Percentiles rank a stretch among this genome's conserved stretches.
phyloP scores from a whole-genome alignment of 2,329 filamentous ascomycete species.

The Phaeosphaeriaceae sp. region DNA sequence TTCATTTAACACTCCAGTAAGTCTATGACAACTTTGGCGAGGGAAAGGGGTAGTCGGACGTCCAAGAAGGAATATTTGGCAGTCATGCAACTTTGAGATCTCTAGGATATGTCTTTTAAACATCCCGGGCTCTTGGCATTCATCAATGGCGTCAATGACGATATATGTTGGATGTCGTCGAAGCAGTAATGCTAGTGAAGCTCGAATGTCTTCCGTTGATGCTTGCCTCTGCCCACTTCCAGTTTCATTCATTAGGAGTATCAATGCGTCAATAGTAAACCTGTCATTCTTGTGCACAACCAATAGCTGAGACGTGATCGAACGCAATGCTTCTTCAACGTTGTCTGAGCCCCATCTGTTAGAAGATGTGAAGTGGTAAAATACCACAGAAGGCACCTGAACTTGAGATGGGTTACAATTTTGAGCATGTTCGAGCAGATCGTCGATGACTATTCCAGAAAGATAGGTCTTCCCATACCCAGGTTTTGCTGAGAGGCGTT shows the following conservation, averaged over 20 bases:
- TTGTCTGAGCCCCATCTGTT: not conserved
- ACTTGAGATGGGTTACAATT: not conserved
- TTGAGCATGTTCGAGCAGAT: not conserved
- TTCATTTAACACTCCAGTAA: not conserved
- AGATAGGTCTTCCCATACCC: slow-evolving; percentile 1
- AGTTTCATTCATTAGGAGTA: not conserved
- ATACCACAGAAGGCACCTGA: not conserved
- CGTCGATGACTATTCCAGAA: not conserved
- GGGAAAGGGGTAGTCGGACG: not conserved
- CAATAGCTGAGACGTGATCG: not conserved
- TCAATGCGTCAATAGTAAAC: not conserved
- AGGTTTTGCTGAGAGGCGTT: not conserved
- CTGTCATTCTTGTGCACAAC: not conserved
- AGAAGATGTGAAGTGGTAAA: not conserved
- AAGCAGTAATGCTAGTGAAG: not conserved
- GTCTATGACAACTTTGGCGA: not conserved
- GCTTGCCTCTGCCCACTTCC: not conserved
- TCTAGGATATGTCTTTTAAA: not conserved
- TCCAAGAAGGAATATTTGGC: not conserved
- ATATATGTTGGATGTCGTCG: not conserved
- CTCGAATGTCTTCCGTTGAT: not conserved
- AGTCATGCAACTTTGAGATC: not conserved
- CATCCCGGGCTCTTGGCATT: not conserved
- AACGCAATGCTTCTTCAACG: not conserved
- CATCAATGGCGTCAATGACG: not conserved